These are phyloP conservation scores for Salvia miltiorrhiza DNA, from an alignment of 257 asterid species.

Conservation along the genomic window DNA sequence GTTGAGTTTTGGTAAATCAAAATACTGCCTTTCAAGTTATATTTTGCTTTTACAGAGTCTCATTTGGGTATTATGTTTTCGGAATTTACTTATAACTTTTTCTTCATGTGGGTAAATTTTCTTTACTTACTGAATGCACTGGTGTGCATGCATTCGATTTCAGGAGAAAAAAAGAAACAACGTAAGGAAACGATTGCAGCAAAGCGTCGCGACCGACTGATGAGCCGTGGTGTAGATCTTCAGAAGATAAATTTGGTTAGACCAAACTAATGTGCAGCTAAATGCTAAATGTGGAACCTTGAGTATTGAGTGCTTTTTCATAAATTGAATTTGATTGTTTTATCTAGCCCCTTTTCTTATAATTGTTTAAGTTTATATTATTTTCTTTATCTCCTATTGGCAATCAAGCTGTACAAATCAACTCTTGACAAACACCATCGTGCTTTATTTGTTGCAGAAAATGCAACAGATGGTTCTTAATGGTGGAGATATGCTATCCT, in stretches of 20 bases:
- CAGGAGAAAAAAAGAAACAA: conserved; percentile 91
- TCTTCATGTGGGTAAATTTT: background rate
- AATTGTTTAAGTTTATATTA: background rate
- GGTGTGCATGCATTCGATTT: conserved; percentile 20
- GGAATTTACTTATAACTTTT: background rate
- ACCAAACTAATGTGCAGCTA: background rate
- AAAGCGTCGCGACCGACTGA: conserved; percentile 84
- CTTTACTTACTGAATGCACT: conserved; percentile 22
- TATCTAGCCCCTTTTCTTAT: background rate
- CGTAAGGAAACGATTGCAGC: conserved; percentile 74
- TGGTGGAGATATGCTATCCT: conserved; percentile 67
- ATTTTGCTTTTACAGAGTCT: background rate
- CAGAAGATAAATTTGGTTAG: conserved; percentile 79
- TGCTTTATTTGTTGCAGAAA: conserved; percentile 48
- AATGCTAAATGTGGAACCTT: background rate
- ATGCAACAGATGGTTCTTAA: conserved; percentile 76
- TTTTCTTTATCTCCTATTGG: background rate
- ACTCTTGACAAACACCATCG: background rate
- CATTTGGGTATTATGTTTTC: background rate
- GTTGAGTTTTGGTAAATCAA: background rate
- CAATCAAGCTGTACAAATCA: background rate
- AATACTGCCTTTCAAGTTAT: conserved; percentile 1
- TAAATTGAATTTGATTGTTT: conserved; percentile 3
- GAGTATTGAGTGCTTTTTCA: background rate
- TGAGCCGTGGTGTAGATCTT: conserved; percentile 83